Percentiles rank a stretch among this genome's conserved stretches.
Evolutionary conservation across 2,329 filamentous ascomycete species (phyloP).

Genomic region (Cephalotrichum gorgonifer): DNA sequence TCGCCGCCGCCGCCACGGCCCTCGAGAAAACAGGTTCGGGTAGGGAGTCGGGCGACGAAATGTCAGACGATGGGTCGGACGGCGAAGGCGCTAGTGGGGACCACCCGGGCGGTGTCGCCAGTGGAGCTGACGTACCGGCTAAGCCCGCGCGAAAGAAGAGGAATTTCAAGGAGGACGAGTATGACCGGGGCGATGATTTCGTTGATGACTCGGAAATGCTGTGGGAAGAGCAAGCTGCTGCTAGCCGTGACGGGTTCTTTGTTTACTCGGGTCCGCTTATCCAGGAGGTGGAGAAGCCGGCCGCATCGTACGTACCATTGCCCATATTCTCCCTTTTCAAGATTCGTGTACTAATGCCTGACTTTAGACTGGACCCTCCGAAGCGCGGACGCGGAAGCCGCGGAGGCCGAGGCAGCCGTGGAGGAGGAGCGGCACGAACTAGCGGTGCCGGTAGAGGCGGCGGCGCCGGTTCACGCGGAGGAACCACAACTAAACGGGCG

Average conservation of each 20-base stretch:
- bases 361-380: constrained; percentile 48
- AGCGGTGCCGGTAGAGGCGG: constrained; percentile 19
- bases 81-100: constrained; percentile 81
- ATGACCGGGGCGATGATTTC: constrained; percentile 75
- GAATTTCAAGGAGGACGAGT: constrained; percentile 71
- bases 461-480: constrained; percentile 63
- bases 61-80: constrained; percentile 67
- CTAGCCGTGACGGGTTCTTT: constrained; percentile 93
- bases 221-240: constrained; percentile 92
- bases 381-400: constrained; percentile 53
- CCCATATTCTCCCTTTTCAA: neutral
- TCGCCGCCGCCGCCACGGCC: constrained; percentile 79
- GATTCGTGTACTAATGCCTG: constrained; percentile 20
- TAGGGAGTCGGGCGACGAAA: constrained; percentile 67
- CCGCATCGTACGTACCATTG: constrained; percentile 33
- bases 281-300: constrained; percentile 70
- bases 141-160: constrained; percentile 68
- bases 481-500: constrained; percentile 17
- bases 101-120: constrained; percentile 53
- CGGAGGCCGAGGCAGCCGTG: constrained; percentile 33
- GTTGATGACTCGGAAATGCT: constrained; percentile 89
- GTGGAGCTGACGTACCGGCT: constrained; percentile 49
- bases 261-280: constrained; percentile 91
- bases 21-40: constrained; percentile 65
- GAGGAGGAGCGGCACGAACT: constrained; percentile 28